Base-by-base conservation (phyloP, 2,329 filamentous ascomycete genomes). In the Talaromyces islandicus region DNA sequence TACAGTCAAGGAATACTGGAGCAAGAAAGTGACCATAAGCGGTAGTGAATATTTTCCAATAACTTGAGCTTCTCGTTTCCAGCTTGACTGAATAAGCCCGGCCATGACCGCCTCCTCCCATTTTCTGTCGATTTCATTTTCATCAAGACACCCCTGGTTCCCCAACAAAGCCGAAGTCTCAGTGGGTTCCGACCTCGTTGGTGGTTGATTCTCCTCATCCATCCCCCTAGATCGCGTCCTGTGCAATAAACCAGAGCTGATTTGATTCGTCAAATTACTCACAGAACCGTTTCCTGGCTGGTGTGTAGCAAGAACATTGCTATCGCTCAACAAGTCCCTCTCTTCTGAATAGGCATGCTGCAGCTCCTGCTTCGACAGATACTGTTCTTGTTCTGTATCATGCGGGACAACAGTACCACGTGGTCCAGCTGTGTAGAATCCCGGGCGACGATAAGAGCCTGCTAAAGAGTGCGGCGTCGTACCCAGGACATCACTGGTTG, bases 11-110 rank as follows among this genome's bases (percentile, higher is more conserved):
- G 89, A 92, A 71, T 93, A 93, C 71, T 94, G 90, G 32, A 94
- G 79, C 56, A 92, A 64, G 68, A 92, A 93, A 0, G 90, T 92
- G 27, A 88, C 69, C 62, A 91, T 84, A 56, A 93, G 77, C 0
- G 89, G 89, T 30, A 81, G 79, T 2, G 89, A 88, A 71, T 92
- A 92, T 63, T 83, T 81, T 30, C 83, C 78, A 46, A 97, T 82
- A 1, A 92, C 92, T 77, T 92, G 92, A 48, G 89, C 82, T 79
- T 97, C 93, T 63, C 92, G 86, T 73, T 89, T 88, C 92, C 92
- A 97, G 5, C 91, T 95, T 4, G 92, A 97, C 57, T 88, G 87
- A 65, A 97, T 92, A 69, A 86, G 84, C 11, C 92, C 91, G 0
- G 88, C 84, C 0, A 85, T 83, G 11, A 97, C 89, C 0, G 92